These are phyloP conservation scores for Hibiscus mutabilis DNA, from an alignment of 345 rosid genomes.

Conservation along the genomic window DNA sequence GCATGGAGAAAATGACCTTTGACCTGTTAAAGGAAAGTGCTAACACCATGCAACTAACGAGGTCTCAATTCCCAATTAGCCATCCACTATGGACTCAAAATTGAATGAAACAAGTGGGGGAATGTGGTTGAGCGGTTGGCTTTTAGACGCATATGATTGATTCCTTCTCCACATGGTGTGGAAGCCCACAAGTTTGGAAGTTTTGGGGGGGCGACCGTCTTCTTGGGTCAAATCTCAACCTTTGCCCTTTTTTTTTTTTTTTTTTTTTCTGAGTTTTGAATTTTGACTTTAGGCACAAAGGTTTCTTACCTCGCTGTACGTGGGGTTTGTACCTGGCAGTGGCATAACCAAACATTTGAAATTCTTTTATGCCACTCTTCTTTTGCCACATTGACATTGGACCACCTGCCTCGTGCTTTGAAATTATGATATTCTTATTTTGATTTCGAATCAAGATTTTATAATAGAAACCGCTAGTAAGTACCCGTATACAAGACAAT, in stretches of 20 bases:
- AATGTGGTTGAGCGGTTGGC: too few relatives aligned
- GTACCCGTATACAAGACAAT: too few relatives aligned
- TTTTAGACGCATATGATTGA: too few relatives aligned
- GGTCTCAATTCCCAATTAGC: too few relatives aligned
- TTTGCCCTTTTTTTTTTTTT: too few relatives aligned
- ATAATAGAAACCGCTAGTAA: not conserved
- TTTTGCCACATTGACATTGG: not conserved
- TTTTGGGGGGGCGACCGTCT: not conserved
- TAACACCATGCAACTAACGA: too few relatives aligned
- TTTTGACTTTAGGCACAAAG: not conserved
- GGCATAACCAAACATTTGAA: not conserved
- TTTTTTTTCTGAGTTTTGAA: not conserved
- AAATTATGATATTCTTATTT: too few relatives aligned
- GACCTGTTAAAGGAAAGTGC: too few relatives aligned
- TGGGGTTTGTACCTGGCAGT: too few relatives aligned
- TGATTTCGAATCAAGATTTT: not conserved
- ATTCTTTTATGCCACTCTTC: not conserved
- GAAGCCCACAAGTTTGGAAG: slow-evolving; percentile 15
- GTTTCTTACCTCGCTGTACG: not conserved
- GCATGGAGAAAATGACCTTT: too few relatives aligned
- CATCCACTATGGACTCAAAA: not conserved
- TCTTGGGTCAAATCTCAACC: not conserved
- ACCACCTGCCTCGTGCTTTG: not conserved
- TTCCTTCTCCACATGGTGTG: slow-evolving; percentile 7
- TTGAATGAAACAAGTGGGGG: not conserved